Percentiles rank a stretch among this genome's conserved stretches.
These are phyloP conservation scores for Immersiporthe knoxdaviesiana DNA, from an alignment of 2,329 filamentous ascomycete genomes.

Conservation along the genomic window DNA sequence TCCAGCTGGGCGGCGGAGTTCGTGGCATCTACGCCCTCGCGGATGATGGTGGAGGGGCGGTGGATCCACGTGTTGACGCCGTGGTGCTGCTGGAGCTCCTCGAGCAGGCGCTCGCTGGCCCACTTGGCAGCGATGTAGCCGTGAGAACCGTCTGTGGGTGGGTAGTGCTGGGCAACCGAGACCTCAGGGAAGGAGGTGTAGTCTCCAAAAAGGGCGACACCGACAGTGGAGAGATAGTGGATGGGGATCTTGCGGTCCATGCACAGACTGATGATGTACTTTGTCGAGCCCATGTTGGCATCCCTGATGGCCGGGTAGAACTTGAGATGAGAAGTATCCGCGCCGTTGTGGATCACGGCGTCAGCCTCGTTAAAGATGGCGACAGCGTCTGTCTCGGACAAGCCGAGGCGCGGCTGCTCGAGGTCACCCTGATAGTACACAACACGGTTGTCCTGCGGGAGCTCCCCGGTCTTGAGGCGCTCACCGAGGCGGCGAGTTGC, in stretches of 20 bases:
- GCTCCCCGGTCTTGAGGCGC: neutral
- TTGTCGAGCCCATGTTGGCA: constrained; percentile 39
- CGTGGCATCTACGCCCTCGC: neutral
- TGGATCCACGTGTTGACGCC: neutral
- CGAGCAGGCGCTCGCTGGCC: constrained; percentile 44
- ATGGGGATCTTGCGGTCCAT: constrained; percentile 37
- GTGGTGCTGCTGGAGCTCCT: constrained; percentile 32
- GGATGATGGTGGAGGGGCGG: neutral
- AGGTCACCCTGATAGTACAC: constrained; percentile 37
- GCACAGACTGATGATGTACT: constrained; percentile 35
- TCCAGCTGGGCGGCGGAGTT: neutral
- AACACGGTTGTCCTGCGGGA: constrained; percentile 18
- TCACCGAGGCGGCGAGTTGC: constrained; percentile 38
- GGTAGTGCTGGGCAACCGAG: constrained; percentile 4
- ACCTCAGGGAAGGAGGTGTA: neutral
- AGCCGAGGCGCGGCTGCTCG: constrained; percentile 31
- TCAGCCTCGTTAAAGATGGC: constrained; percentile 27
- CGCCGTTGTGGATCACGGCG: constrained; percentile 53
- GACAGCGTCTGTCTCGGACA: constrained; percentile 25
- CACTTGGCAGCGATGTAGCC: constrained; percentile 46
- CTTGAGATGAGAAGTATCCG: constrained; percentile 41
- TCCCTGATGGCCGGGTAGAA: constrained; percentile 36
- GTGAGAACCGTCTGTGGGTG: constrained; percentile 26
- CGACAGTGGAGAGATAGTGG: constrained; percentile 43
- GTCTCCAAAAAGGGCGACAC: neutral